Percentiles rank a stretch among this genome's conserved stretches.
Conservation (phyloP, 2,329 filamentous ascomycete genomes). For the Colletotrichum sp. region DNA sequence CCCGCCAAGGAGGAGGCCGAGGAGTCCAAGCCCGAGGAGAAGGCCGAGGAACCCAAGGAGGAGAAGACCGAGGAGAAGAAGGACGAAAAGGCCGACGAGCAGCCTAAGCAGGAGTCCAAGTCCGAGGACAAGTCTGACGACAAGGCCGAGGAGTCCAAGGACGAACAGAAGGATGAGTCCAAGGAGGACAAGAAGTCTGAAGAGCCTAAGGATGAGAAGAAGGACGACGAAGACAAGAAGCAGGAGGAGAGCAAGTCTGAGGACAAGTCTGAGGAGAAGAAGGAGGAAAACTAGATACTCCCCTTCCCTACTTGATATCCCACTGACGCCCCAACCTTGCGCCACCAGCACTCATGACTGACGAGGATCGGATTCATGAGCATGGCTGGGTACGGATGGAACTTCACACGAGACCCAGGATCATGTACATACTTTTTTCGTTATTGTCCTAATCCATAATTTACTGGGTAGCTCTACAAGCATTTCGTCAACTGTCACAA, state of each 20-base stretch:
- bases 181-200: conserved; percentile 25
- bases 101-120: conserved; percentile 19
- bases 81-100: conserved; percentile 22
- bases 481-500: not conserved
- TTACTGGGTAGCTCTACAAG: not conserved
- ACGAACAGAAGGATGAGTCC: not conserved
- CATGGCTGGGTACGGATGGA: not conserved
- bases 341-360: not conserved
- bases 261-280: not conserved
- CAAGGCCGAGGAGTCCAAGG: conserved; percentile 17
- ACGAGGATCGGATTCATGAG: not conserved
- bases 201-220: conserved; percentile 28
- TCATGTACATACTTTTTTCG: not conserved
- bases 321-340: not conserved
- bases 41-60: conserved; percentile 14
- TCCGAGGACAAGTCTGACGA: conserved; percentile 13
- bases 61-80: conserved; percentile 19
- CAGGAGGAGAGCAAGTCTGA: conserved; percentile 14
- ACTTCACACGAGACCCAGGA: not conserved
- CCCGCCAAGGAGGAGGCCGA: conserved; percentile 26
- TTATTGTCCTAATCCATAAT: conserved; percentile 1
- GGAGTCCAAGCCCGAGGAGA: conserved; percentile 29
- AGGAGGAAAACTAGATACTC: not conserved
- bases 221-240: conserved; percentile 29
- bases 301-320: not conserved